These are phyloP conservation scores for Balansia obtecta DNA, from an alignment of 2,329 filamentous ascomycete genomes.

Conservation along the genomic window DNA sequence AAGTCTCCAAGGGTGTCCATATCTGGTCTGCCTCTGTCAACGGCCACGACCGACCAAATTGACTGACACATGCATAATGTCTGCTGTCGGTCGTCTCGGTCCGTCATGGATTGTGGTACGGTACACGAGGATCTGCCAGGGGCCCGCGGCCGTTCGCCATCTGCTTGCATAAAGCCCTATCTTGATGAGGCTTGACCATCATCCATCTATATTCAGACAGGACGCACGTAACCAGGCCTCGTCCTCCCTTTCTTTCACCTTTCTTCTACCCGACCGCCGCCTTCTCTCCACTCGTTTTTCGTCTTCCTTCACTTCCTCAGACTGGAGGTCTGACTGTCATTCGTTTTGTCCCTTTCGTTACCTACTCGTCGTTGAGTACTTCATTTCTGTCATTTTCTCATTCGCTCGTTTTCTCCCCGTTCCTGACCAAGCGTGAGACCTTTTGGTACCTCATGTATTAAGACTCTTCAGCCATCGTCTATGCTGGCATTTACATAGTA, in stretches of 20 bases:
- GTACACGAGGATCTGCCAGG: neutral
- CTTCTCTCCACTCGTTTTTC: neutral
- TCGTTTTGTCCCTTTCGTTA: neutral
- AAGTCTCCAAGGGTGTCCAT: too few species aligned
- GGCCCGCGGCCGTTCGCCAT: neutral
- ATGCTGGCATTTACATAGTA: slow-evolving; percentile 10
- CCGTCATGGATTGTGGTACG: neutral
- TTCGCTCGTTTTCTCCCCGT: neutral
- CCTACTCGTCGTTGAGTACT: neutral
- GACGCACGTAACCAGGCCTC: neutral
- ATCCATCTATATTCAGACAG: neutral
- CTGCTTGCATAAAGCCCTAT: neutral
- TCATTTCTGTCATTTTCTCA: neutral
- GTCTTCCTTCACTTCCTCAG: neutral
- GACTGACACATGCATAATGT: neutral
- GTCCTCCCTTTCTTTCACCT: neutral
- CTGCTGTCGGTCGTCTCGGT: neutral
- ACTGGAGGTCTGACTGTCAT: neutral
- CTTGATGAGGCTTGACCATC: too few species aligned
- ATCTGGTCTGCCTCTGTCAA: neutral
- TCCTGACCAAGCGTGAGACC: neutral
- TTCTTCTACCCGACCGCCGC: neutral
- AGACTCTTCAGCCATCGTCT: slow-evolving; percentile 14
- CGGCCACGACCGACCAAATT: neutral
- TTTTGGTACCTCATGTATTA: neutral